A percentile compares a stretch with the other conserved stretches of the same genome.
Conservation (phyloP, 139 green algal genomes). For the Ettlia oleoabundans region DNA sequence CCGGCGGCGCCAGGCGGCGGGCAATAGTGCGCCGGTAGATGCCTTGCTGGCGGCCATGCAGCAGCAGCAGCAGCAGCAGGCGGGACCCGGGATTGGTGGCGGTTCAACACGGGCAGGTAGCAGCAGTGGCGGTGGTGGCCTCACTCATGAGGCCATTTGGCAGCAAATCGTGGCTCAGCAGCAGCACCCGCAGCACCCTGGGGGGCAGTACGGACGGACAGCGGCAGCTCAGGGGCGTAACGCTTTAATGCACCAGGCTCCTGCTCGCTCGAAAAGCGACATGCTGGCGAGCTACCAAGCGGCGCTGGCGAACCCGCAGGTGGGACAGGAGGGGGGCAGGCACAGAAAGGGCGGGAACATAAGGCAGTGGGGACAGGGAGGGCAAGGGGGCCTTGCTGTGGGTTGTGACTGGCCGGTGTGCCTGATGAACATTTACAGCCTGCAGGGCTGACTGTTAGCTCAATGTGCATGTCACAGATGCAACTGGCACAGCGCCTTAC, state of each 20-base stretch:
- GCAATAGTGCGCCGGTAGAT: constrained; percentile 3
- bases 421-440: too few relatives aligned
- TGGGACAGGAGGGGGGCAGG: background rate
- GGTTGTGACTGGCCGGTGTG: too few relatives aligned
- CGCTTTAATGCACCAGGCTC: background rate
- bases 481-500: too few relatives aligned
- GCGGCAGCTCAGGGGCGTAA: background rate
- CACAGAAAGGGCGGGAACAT: background rate
- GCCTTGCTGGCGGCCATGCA: constrained; percentile 28
- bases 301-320: constrained; percentile 12
- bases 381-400: too few relatives aligned
- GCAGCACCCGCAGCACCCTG: background rate
- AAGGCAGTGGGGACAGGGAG: too few relatives aligned
- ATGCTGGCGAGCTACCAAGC: constrained; percentile 13
- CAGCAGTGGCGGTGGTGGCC: background rate
- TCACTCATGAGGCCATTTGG: constrained; percentile 20
- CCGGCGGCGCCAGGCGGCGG: constrained; percentile 17
- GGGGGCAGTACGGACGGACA: background rate
- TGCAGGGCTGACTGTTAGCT: too few relatives aligned
- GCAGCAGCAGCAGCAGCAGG: constrained; percentile 23
- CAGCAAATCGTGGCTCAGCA: constrained; percentile 28
- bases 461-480: too few relatives aligned
- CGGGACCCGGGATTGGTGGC: background rate
- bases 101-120: background rate
- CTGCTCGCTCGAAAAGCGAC: constrained; percentile 3